These are phyloP conservation scores for Roridomyces roridus DNA, from an alignment of 768 basidiomycete species.

Conservation along the genomic window DNA sequence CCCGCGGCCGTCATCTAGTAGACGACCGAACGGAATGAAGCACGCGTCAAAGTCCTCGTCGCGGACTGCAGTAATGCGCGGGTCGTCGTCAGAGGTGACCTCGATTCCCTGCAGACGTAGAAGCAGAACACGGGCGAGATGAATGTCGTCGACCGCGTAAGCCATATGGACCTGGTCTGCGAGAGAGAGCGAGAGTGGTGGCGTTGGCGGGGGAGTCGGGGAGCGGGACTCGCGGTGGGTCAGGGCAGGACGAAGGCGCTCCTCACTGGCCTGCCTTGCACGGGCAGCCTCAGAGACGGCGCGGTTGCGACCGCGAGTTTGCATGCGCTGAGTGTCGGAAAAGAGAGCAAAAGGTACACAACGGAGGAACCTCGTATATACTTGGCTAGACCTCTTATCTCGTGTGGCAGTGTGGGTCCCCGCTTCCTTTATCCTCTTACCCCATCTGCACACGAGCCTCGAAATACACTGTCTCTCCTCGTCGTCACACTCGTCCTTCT, in stretches of 20 bases:
- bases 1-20: slow-evolving; percentile 30
- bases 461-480: too few species aligned
- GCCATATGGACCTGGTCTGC: slow-evolving; percentile 72
- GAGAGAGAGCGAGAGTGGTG: slow-evolving; percentile 55
- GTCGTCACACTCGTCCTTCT: too few species aligned
- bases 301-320: not conserved
- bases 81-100: slow-evolving; percentile 63
- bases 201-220: slow-evolving; percentile 36
- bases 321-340: not conserved
- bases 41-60: slow-evolving; percentile 58
- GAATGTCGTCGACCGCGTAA: slow-evolving; percentile 71
- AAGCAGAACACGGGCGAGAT: slow-evolving; percentile 68
- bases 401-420: too few species aligned
- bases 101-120: slow-evolving; percentile 68
- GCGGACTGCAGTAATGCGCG: slow-evolving; percentile 65
- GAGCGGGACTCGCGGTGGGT: slow-evolving; percentile 4
- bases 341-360: too few species aligned
- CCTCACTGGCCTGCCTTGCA: not conserved
- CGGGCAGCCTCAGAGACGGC: not conserved
- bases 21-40: slow-evolving; percentile 49
- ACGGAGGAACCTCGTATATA: too few species aligned
- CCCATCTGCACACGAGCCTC: too few species aligned
- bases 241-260: not conserved
- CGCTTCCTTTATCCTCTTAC: too few species aligned
- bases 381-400: too few species aligned